phyloP scores from a whole-genome alignment of 805 yeast species.

The Zygosaccharomyces gambellarensis region DNA sequence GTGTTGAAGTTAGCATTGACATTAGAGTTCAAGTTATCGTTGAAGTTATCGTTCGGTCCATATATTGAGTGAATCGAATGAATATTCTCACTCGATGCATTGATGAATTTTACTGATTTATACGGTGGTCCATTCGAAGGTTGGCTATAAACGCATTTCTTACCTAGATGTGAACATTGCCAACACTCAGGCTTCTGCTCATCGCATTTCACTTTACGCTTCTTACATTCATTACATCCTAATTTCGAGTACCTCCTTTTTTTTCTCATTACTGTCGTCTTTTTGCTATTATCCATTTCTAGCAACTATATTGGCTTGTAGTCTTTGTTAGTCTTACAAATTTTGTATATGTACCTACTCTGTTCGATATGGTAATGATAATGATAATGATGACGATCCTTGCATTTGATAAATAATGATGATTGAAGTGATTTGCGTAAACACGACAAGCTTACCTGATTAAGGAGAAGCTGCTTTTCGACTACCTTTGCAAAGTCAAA shows the following conservation, averaged over 20 bases:
- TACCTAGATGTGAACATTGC: slow-evolving; percentile 13
- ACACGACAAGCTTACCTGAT: not conserved
- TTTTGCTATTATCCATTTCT: not conserved
- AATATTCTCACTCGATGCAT: not conserved
- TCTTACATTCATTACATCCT: slow-evolving; percentile 16
- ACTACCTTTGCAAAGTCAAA: not conserved
- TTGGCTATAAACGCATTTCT: slow-evolving; percentile 8
- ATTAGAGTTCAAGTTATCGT: not conserved
- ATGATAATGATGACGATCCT: not conserved
- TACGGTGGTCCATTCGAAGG: not conserved
- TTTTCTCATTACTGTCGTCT: not conserved
- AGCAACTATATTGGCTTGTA: not conserved
- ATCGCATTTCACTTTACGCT: slow-evolving; percentile 17
- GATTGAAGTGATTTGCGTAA: not conserved
- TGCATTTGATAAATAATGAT: not conserved
- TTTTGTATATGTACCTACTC: not conserved
- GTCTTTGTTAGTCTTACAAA: not conserved
- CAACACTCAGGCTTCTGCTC: slow-evolving; percentile 10
- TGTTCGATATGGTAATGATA: not conserved
- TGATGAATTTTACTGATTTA: slow-evolving; percentile 3
- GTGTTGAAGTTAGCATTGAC: too few relatives aligned
- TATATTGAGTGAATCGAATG: not conserved
- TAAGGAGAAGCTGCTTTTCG: not conserved
- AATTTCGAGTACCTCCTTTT: slow-evolving; percentile 9
- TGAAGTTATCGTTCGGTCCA: not conserved